Base-by-base conservation (phyloP, 163 green algal genomes). In the Prototheca cutis region DNA sequence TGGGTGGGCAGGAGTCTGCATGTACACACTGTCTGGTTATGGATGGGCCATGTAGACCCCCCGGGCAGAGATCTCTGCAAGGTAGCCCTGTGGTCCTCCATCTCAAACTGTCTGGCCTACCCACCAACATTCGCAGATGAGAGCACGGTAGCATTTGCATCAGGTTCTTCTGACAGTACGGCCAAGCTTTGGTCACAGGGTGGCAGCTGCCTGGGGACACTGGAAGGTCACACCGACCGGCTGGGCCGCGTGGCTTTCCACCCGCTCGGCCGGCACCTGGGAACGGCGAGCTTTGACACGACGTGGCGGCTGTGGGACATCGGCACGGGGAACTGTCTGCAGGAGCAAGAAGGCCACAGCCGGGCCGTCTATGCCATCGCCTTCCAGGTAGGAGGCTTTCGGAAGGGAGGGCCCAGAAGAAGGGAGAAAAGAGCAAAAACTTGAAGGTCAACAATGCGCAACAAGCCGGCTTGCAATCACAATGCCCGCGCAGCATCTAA, bases 291-390 rank as follows among this genome's bases (percentile, higher is more conserved):
- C 63, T 99, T 90, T 68, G 93, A 99, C 74, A 68, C 65, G 34
- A 98, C 91, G 1, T 98, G 93, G 93, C 81, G 93, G 17, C 58
- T 99, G 58, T 99, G 93, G 93, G 87, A 98, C 69, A 53, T 88
- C 18, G 79, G 89, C 55, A 93, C 79, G 4, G 85, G 85, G 3
- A n/a, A 53, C 4, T 86, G 86, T 59, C 64, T 99, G 53, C 65
- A 95, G 59, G 88, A 97, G 73, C 88, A 97, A 66, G 93, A 99
- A 72, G 93, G 93, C 8, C 92, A 98, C 82, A 88, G 72, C 59
- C 65, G 90, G 15, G 53, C 76, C 10, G 91, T 98, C 40, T 99
- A 99, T 67, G 60, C 73, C 2, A 71, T 98, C 32, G 82, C 80
- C 1, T 98, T 97, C 72, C 90, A 98, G 48, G 71, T 67, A 45